Percentiles rank a stretch among this genome's conserved stretches.
Evolutionary conservation across 257 asterid genomes (phyloP).

Genomic region (Capsicum rhomboideum): DNA sequence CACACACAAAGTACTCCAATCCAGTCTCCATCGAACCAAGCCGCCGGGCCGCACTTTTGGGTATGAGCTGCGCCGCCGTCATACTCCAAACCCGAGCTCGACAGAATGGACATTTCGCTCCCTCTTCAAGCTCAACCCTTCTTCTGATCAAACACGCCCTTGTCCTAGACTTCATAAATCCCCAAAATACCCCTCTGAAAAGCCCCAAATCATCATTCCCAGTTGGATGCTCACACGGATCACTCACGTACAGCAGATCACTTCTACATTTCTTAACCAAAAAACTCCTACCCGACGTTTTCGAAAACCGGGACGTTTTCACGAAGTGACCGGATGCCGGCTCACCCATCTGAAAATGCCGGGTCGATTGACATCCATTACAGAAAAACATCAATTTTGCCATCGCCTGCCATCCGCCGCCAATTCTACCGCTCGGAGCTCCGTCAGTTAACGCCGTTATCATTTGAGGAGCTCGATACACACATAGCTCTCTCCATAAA

Average conservation of each 20-base stretch:
- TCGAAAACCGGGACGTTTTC: conserved; percentile 60
- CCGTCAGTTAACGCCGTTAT: conserved; percentile 31
- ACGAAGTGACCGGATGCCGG: conserved; percentile 50
- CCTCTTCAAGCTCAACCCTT: conserved; percentile 45
- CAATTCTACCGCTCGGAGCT: conserved; percentile 21
- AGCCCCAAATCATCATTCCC: conserved; percentile 50
- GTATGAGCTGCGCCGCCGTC: conserved; percentile 70
- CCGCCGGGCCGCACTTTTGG: conserved; percentile 55
- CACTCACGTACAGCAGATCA: conserved; percentile 66
- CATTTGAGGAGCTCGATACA: conserved; percentile 57
- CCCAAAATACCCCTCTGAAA: conserved; percentile 67
- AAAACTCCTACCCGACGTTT: conserved; percentile 81
- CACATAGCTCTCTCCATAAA: conserved; percentile 69
- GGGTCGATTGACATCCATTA: conserved; percentile 63
- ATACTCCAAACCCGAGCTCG: conserved; percentile 82
- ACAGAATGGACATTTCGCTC: conserved; percentile 61
- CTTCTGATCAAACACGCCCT: conserved; percentile 49
- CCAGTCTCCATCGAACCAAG: conserved; percentile 61
- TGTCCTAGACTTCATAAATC: conserved; percentile 57
- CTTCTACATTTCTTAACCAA: conserved; percentile 44
- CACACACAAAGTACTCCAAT: conserved; percentile 73
- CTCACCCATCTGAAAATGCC: conserved; percentile 26
- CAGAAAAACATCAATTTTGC: conserved; percentile 74
- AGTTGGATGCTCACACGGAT: conserved; percentile 71
- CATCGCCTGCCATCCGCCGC: conserved; percentile 71